Base-by-base conservation (phyloP, 2,329 filamentous ascomycete species). In the Hymenoscyphus repandus region DNA sequence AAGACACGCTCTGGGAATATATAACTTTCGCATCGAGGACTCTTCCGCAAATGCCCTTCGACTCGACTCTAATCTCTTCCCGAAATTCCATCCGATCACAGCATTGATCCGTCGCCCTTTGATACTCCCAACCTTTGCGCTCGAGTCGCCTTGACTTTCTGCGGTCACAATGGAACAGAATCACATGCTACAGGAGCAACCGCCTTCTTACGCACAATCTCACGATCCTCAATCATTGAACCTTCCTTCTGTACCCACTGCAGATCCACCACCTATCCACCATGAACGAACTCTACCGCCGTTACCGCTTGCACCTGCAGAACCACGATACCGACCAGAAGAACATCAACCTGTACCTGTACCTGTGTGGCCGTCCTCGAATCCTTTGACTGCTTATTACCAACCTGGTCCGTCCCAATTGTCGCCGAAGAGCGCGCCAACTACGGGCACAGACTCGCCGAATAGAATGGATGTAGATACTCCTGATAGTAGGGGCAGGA, bases 301-400 rank as follows among this genome's bases (percentile, higher is more conserved):
- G 10, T 45, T 65, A 20, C 62, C 63, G 34, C 39, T 51, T n/a
- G 50, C 59, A 18, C 54, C 56, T 12, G 30, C 52, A 55, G 62
- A 65, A 20, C 32, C 47, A 12, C 51, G 58, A 51, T 55, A 52
- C 38, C 55, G 59, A 38, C 36, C 57, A 18, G 62, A 61, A 47
- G 62, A 64, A 22, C 50, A 58, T 33, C n/a, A n/a, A n/a, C n/a
- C n/a, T n/a, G n/a, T n/a, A n/a, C n/a, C n/a, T n/a, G n/a, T n/a
- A n/a, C 58, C 58, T 41, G 51, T 53, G 38, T 66, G 64, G 64
- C 64, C 64, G 5, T 66, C 62, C 12, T 64, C 62, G 18, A 66
- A 66, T 49, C 64, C 64, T 52, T 49, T 66, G 42, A 65, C 62
- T 12, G 62, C 63, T 36, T 66, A 65, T 51, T 65, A 66, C 45